Evolutionary conservation across 2,329 filamentous ascomycete species (phyloP).

Genomic region (Neonectria punicea): DNA sequence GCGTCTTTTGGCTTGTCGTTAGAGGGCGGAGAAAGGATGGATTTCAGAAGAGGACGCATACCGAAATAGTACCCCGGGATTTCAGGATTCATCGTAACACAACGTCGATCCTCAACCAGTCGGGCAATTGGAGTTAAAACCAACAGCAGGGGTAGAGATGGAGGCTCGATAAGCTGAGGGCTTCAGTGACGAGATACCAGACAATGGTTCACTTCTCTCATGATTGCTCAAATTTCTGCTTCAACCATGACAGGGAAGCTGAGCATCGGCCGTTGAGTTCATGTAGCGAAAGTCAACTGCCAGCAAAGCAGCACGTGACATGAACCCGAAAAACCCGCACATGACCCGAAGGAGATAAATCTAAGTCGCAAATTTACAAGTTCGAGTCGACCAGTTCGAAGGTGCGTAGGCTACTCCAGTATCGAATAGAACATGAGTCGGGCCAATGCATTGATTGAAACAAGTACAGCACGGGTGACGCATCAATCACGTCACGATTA

Average conservation of each 20-base stretch:
- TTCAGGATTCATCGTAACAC: slow-evolving; percentile 46
- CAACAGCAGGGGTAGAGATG: neutral
- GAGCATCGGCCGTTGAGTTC: neutral
- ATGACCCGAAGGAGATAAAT: neutral
- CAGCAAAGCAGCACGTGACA: neutral
- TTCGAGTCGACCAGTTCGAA: too few relatives aligned
- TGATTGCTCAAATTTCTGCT: neutral
- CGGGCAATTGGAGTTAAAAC: neutral
- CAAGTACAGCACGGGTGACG: too few relatives aligned
- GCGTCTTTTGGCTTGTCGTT: slow-evolving; percentile 51
- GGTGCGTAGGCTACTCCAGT: too few relatives aligned
- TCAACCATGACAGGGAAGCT: neutral
- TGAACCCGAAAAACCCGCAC: neutral
- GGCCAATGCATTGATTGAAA: too few relatives aligned
- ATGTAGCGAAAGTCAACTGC: neutral
- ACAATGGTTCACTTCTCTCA: neutral
- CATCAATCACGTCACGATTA: neutral
- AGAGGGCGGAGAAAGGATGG: neutral
- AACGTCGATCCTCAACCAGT: neutral
- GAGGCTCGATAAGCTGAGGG: neutral
- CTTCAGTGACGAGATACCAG: neutral
- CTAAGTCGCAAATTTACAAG: too few relatives aligned
- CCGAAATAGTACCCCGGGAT: slow-evolving; percentile 68
- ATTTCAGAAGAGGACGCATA: slow-evolving; percentile 35
- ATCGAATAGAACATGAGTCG: too few relatives aligned